Percentiles rank a stretch among this genome's conserved stretches.
phyloP scores from a whole-genome alignment of 176 grass and related monocot species.

The Hsuehochloa calcarea region DNA sequence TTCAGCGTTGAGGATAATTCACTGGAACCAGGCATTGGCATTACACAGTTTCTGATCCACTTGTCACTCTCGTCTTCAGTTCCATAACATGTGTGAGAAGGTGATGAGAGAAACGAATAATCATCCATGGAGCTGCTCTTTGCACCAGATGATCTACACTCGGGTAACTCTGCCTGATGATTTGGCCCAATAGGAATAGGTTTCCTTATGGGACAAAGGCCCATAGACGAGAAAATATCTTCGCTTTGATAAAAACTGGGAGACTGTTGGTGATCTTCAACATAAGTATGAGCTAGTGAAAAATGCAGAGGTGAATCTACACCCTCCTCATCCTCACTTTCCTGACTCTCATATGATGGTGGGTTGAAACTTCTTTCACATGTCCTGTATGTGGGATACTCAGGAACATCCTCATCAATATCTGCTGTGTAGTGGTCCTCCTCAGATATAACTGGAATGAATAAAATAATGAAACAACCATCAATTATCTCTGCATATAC shows the following conservation, averaged over 20 bases:
- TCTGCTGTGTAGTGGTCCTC: not conserved
- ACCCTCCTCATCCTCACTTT: conserved; percentile 53
- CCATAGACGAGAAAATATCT: conserved; percentile 37
- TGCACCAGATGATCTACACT: conserved; percentile 33
- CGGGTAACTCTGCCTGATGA: conserved; percentile 75
- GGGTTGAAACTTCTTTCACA: conserved; percentile 21
- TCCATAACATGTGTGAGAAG: conserved; percentile 24
- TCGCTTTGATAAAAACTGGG: conserved; percentile 43
- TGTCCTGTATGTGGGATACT: conserved; percentile 6
- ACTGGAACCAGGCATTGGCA: conserved; percentile 49
- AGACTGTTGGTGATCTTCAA: conserved; percentile 40
- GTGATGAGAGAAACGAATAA: conserved; percentile 19
- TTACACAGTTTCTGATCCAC: conserved; percentile 53
- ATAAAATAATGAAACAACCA: not conserved
- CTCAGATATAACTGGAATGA: conserved; percentile 28
- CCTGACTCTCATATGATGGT: conserved; percentile 27
- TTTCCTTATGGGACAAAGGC: conserved; percentile 44
- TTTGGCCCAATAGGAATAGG: conserved; percentile 63
- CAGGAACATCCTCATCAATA: conserved; percentile 7
- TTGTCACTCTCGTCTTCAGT: conserved; percentile 52
- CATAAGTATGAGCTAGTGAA: conserved; percentile 32
- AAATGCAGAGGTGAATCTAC: conserved; percentile 41
- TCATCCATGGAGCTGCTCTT: not conserved
- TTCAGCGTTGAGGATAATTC: conserved; percentile 20
- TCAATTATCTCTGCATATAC: not conserved